Conservation (phyloP, 2,329 filamentous ascomycete genomes). For the Stachybotrys chlorohalonatus region DNA sequence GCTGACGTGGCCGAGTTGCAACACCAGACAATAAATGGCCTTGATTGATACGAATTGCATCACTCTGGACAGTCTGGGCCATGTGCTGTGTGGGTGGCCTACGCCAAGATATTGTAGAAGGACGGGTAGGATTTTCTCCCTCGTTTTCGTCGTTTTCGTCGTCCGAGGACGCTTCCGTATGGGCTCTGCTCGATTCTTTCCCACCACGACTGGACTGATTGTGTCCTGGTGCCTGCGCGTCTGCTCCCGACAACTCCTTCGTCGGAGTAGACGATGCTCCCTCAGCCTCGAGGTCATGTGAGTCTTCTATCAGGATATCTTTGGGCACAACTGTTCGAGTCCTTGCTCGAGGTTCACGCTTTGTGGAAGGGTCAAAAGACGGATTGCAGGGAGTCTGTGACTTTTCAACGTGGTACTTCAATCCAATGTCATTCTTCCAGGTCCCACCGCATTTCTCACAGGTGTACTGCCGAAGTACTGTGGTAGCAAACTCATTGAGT, state of each 20-base stretch:
- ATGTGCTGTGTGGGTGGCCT: background rate
- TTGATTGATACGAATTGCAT: background rate
- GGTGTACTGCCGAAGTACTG: conserved; percentile 23
- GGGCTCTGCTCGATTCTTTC: background rate
- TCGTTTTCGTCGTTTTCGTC: background rate
- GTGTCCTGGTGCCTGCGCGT: background rate
- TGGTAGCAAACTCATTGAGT: conserved; percentile 5
- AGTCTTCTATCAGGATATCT: conserved; percentile 4
- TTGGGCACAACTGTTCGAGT: conserved; percentile 4
- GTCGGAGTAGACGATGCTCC: background rate
- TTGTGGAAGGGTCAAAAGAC: conserved; percentile 13
- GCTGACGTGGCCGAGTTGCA: background rate
- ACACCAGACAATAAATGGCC: background rate
- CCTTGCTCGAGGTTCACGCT: conserved; percentile 4
- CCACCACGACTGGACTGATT: background rate
- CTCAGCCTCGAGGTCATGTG: background rate
- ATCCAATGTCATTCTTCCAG: conserved; percentile 50
- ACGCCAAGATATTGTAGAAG: background rate
- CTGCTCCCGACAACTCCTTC: background rate
- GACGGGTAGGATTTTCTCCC: background rate
- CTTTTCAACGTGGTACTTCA: conserved; percentile 50
- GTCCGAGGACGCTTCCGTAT: background rate
- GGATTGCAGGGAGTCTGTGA: conserved; percentile 46
- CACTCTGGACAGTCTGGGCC: background rate
- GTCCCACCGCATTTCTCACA: conserved; percentile 44